Base-by-base conservation (phyloP, 768 basidiomycete genomes). In the Gymnopilus dilepis region DNA sequence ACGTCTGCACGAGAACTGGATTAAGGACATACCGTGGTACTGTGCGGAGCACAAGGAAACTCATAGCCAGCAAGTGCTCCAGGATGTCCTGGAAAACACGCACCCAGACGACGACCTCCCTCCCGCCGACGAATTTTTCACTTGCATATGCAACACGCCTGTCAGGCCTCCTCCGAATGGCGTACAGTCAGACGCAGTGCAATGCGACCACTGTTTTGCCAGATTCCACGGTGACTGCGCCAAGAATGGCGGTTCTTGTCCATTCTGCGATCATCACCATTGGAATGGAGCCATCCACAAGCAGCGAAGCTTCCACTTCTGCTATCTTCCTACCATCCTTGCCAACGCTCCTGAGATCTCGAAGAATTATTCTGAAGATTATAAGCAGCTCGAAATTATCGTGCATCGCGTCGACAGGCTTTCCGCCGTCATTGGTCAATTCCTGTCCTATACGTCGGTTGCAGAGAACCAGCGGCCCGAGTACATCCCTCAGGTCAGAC, bases 181-280 rank as follows among this genome's bases (percentile, higher is more conserved):
- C 12, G 77, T 80, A 21, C 79, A 83, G 28, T 93, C 93, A 0
- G 92, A 94, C 70, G 92, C 93, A 1, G 93, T 95, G 15, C 93
- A 95, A 71, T 95, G 92, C 71, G 92, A 95, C 70, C 92, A 94
- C 67, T 95, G 92, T 64, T 91, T 84, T 71, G 93, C 92, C 50
- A 80, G 92, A 51, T 95, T 95, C 76, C 92, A 95, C 62, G 92
- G 91, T 4, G 82, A 87, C 51, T 94, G 92, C 67, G 92, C 92
- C 11, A 88, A 88, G 65, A 91, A 90, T 64, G 92, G 92, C n/a
- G 93, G 92, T 34, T 95, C 92, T 4, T 95, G 92, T 70, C 92
- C 92, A 0, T 95, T 95, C 78, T 95, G 92, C 65, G 92, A 95
- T 65, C 92, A 93, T 67, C 90, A 93, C 63, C 93, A 95, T 69